phyloP scores from a whole-genome alignment of 2,329 filamentous ascomycete genomes.

The Xylogone sp. region DNA sequence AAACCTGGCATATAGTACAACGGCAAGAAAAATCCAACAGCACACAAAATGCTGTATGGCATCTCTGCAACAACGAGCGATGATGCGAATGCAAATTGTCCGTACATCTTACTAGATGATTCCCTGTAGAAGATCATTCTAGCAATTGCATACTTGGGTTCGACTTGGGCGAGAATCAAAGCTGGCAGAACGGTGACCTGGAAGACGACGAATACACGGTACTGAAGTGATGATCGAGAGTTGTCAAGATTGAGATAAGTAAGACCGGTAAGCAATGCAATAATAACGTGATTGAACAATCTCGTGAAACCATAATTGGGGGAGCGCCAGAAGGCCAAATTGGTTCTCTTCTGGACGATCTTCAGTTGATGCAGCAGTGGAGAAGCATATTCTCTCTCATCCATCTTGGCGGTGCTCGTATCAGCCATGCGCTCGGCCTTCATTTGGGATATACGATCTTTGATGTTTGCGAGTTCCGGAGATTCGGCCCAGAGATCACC shows the following conservation, averaged over 20 bases:
- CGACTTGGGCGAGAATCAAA: slow-evolving; percentile 78
- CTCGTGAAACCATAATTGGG: slow-evolving; percentile 88
- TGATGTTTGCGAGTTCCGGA: slow-evolving; percentile 50
- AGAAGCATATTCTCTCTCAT: slow-evolving; percentile 76
- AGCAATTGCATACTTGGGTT: slow-evolving; percentile 78
- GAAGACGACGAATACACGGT: slow-evolving; percentile 87
- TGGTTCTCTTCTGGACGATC: slow-evolving; percentile 68
- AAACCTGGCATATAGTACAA: slow-evolving; percentile 84
- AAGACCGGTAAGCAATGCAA: slow-evolving; percentile 74
- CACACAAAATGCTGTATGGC: slow-evolving; percentile 78
- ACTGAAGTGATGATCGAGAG: slow-evolving; percentile 73
- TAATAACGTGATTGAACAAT: slow-evolving; percentile 77
- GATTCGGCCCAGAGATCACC: slow-evolving; percentile 58
- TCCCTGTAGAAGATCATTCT: slow-evolving; percentile 84
- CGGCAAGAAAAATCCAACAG: slow-evolving; percentile 75
- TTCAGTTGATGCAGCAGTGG: slow-evolving; percentile 76
- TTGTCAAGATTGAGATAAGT: slow-evolving; percentile 76
- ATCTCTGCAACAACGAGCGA: slow-evolving; percentile 80
- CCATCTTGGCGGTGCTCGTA: slow-evolving; percentile 30
- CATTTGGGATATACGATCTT: slow-evolving; percentile 51
- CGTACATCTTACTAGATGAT: slow-evolving; percentile 82
- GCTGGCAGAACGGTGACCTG: slow-evolving; percentile 82
- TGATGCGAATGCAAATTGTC: slow-evolving; percentile 70
- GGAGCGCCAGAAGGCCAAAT: slow-evolving; percentile 78
- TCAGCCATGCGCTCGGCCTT: slow-evolving; percentile 47